phyloP scores from a whole-genome alignment of 768 basidiomycete species.

The Mycena haematopus region DNA sequence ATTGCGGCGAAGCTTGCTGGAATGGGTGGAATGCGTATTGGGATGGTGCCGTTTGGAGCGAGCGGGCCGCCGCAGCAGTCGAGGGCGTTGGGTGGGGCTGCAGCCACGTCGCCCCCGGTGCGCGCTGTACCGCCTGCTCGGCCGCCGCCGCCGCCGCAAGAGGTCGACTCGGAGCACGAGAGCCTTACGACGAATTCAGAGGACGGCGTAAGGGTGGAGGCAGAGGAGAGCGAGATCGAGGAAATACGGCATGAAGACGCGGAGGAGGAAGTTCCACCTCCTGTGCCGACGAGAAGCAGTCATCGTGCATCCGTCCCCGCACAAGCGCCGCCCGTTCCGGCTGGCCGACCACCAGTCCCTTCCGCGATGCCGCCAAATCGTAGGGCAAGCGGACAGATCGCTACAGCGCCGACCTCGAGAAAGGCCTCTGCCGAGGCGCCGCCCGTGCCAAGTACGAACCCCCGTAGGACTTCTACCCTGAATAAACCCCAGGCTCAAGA shows the following conservation, averaged over 20 bases:
- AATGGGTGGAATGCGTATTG: constrained; percentile 66
- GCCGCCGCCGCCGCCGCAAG: constrained; percentile 41
- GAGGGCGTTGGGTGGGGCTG: constrained; percentile 34
- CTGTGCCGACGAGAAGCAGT: constrained; percentile 56
- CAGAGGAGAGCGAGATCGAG: constrained; percentile 76
- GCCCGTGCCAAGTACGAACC: constrained; percentile 14
- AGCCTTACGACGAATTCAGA: constrained; percentile 51
- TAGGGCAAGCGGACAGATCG: constrained; percentile 46
- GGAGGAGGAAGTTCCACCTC: constrained; percentile 58
- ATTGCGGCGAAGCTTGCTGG: constrained; percentile 59
- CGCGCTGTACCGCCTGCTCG: constrained; percentile 38
- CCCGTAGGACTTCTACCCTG: constrained; percentile 35
- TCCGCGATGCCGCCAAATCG: constrained; percentile 42
- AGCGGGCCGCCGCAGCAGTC: constrained; percentile 41
- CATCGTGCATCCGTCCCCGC: constrained; percentile 39
- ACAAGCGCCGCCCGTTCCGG: constrained; percentile 54
- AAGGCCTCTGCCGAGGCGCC: constrained; percentile 44
- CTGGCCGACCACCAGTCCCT: constrained; percentile 45
- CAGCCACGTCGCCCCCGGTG: constrained; percentile 28
- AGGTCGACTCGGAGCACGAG: constrained; percentile 55
- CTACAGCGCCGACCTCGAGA: constrained; percentile 39
- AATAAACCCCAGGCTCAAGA: constrained; percentile 40
- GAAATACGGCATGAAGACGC: constrained; percentile 67
- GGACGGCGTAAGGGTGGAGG: constrained; percentile 69
- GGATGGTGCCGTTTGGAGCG: constrained; percentile 55